Evolutionary conservation across 1,284 basidiomycete species (phyloP).

Genomic region (Cryptococcus sp.): DNA sequence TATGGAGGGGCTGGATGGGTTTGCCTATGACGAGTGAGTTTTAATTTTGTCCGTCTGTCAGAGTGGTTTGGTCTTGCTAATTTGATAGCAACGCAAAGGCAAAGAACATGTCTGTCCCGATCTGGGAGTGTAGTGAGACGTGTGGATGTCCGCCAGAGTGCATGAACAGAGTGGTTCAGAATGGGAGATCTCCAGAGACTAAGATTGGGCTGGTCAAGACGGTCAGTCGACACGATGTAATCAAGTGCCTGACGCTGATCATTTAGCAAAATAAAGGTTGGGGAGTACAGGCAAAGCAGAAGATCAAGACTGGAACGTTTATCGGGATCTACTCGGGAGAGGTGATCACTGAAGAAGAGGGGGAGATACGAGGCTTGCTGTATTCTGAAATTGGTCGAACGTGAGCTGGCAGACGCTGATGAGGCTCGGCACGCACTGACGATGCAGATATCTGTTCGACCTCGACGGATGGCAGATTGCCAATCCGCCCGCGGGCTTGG

Average conservation of each 20-base stretch:
- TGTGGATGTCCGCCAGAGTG: slow-evolving; percentile 78
- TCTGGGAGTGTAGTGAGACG: slow-evolving; percentile 79
- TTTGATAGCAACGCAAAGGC: slow-evolving; percentile 51
- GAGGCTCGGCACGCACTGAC: background rate
- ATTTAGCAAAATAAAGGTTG: slow-evolving; percentile 59
- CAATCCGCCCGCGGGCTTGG: slow-evolving; percentile 41
- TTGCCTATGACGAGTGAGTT: slow-evolving; percentile 56
- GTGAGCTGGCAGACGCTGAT: slow-evolving; percentile 14
- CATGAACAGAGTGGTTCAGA: slow-evolving; percentile 75
- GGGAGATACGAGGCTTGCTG: slow-evolving; percentile 58
- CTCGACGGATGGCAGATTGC: slow-evolving; percentile 66
- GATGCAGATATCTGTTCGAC: slow-evolving; percentile 64
- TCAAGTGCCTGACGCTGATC: background rate
- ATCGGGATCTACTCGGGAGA: slow-evolving; percentile 83
- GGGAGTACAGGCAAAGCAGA: slow-evolving; percentile 65
- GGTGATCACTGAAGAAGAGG: slow-evolving; percentile 62
- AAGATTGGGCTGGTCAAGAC: slow-evolving; percentile 60
- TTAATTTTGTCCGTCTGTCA: background rate
- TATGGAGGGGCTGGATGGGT: slow-evolving; percentile 49
- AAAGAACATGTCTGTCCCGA: slow-evolving; percentile 55
- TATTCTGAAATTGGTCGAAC: slow-evolving; percentile 74
- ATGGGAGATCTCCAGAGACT: slow-evolving; percentile 62
- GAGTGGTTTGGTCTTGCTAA: too few species aligned
- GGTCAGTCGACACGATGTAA: slow-evolving; percentile 9
- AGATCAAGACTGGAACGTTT: slow-evolving; percentile 64